Percentiles rank a stretch among this genome's conserved stretches.
Conservation (phyloP, 75 land plant species). For the Larix kaempferi region DNA sequence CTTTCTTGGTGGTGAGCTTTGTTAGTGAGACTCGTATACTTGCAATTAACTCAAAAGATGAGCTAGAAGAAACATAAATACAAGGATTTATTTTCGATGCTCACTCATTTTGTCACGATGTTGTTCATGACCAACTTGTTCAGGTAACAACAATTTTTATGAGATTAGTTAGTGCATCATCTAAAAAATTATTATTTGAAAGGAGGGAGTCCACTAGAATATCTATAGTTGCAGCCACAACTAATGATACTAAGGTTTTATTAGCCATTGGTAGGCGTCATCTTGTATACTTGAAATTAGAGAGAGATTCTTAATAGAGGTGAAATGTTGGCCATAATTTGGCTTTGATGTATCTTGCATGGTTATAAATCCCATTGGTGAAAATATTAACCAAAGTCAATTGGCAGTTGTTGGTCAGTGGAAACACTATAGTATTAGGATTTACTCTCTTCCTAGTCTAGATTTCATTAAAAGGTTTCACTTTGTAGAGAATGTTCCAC, state of each 20-base stretch:
- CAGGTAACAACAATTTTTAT: conserved; percentile 18
- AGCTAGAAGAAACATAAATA: conserved; percentile 45
- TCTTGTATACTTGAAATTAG: conserved; percentile 83
- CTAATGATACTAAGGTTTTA: conserved; percentile 89
- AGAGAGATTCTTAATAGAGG: conserved; percentile 59
- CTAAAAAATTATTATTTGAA: conserved; percentile 65
- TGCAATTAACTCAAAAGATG: conserved; percentile 42
- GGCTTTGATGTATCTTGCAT: conserved; percentile 94
- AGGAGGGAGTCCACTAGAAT: conserved; percentile 75
- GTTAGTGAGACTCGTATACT: conserved; percentile 46
- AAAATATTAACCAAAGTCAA: conserved; percentile 58
- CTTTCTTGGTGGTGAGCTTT: conserved; percentile 46
- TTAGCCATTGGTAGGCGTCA: conserved; percentile 93
- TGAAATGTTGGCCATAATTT: conserved; percentile 71
- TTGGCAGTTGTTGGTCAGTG: conserved; percentile 97
- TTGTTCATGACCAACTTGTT: conserved; percentile 40
- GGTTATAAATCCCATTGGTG: conserved; percentile 91
- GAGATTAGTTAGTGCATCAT: background rate
- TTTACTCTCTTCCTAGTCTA: conserved; percentile 82
- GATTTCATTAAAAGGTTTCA: conserved; percentile 65
- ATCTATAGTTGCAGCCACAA: conserved; percentile 89
- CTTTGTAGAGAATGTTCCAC: conserved; percentile 90
- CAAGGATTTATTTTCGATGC: conserved; percentile 43
- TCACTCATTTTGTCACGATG: conserved; percentile 45
- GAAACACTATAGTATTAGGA: conserved; percentile 87